Evolutionary conservation across 495 filamentous ascomycete genomes (phyloP).

Genomic region (Aspergillus bertholletiae): DNA sequence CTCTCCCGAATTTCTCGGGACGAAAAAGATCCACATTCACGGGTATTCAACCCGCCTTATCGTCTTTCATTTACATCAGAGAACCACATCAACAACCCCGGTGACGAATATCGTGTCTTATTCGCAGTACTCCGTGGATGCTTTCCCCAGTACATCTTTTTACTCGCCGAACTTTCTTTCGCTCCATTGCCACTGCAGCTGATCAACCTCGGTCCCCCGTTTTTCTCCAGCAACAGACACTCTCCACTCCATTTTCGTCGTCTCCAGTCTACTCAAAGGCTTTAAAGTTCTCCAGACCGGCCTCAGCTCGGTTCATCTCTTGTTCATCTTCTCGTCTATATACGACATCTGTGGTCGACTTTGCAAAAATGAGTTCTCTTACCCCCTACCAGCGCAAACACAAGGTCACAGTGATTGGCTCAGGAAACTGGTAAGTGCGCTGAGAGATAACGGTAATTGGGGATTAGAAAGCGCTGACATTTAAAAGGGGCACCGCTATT

Average conservation of each 20-base stretch:
- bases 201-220: constrained; percentile 19
- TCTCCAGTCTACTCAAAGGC: neutral
- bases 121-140: constrained; percentile 16
- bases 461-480: constrained; percentile 5
- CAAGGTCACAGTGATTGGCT: constrained; percentile 91
- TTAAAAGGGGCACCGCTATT: constrained; percentile 82
- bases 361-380: constrained; percentile 39
- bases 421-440: constrained; percentile 82
- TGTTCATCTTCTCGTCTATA: constrained; percentile 9
- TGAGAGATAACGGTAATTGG: neutral
- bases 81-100: constrained; percentile 4
- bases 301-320: constrained; percentile 12
- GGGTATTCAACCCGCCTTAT: constrained; percentile 13
- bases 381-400: constrained; percentile 63
- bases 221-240: constrained; percentile 10
- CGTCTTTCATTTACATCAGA: constrained; percentile 12
- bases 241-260: neutral
- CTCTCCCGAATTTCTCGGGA: constrained; percentile 6
- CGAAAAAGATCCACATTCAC: constrained; percentile 20
- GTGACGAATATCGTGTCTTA: neutral
- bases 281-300: neutral
- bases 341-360: neutral
- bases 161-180: constrained; percentile 9
- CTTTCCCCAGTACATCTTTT: constrained; percentile 14
- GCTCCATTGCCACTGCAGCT: constrained; percentile 9